Evolutionary conservation across 129 eudicot genomes (phyloP), one percentile per base, ranked within the genome.

Genomic region (Ambrosia trifida): DNA sequence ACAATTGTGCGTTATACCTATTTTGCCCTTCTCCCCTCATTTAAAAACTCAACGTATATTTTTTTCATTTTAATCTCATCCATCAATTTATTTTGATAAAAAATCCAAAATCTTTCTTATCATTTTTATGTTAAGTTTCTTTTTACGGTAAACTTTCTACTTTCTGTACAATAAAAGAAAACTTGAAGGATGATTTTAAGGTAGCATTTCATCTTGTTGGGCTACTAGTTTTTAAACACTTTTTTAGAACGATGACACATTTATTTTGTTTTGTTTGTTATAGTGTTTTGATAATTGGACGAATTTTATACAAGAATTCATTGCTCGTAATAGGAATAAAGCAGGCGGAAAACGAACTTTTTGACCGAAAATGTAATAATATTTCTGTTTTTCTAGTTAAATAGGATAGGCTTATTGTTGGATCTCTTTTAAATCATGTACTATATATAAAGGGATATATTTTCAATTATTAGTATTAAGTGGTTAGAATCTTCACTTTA

Each of bases 401-500:
- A 11, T 57, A 57, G 65, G 17, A 11, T 57, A 57, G 65, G 17
- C 11, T 30, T 4, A 12, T 59, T 4, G 65, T 11, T 59, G 18
- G 11, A 59, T 13, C 41, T 30, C 13, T 56, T 56, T 53, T 32
- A 19, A 53, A 31, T 18, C 60, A 28, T 53, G 59, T n/a, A n/a
- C n/a, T 53, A 18, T 53, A 18, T 9, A 19, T 53, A 53, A 53
- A 50, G 20, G 28, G 11, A n/a, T 11, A 28, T 28, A 56, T 13
- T 17, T 54, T 7, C 10, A 20, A 54, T 19, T 56, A 19, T 53
- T 18, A 10, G 12, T 11, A 59, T 59, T 31, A 12, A 31, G 35
- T 60, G 41, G 43, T 60, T 33, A n/a, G 20, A 60, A 30, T 33
- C n/a, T 60, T 4, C 43, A 63, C 62, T 40, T 73, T 50, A 64